Evolutionary conservation across 352 stramenopile genomes (phyloP), one percentile per base, ranked within the genome.

Genomic region (Pythium apleroticum): DNA sequence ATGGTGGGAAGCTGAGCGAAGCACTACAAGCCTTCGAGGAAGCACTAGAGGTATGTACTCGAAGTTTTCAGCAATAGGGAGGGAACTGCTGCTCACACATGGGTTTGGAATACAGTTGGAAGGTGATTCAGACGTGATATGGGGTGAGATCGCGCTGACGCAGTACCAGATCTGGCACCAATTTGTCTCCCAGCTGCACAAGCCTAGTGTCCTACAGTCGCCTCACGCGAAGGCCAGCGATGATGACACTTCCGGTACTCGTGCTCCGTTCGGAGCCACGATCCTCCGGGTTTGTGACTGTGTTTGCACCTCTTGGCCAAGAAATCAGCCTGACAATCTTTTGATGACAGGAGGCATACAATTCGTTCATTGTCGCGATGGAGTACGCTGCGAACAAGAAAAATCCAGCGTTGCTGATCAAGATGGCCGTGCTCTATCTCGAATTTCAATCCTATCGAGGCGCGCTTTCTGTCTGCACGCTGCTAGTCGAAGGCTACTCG

Each of bases 281-380:
- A 46, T 62, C 4, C 64, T 71, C 30, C 53, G 46, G 12, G 46
- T 53, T 20, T 1, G 46, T 52, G 22, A 2, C 8, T 5, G 6
- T 35, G 30, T 10, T 35, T 33, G 30, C 33, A 41, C 33, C 9
- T 6, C 33, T 6, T 41, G 33, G 33, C 9, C 5, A 41, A 3
- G 8, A 41, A n/a, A 12, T 12, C 12, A 4, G 3, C 15, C 33
- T 41, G 8, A 41, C 4, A 17, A 41, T 41, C 61, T 17, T 14
- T 3, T 19, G 37, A 45, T 14, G 24, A 3, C 67, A 93, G 73
- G 77, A 79, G 25, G 72, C 77, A 3, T 93, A 93, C 62, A 88
- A 86, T 57, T 82, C 80, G 1, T 93, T 91, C 37, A 80, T 93
- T 41, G 82, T 93, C 20, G 82, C 81, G 15, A 91, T 93, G 81